Evolutionary conservation across 352 stramenopile genomes (phyloP).

Genomic region (Elongisporangium undulatum): DNA sequence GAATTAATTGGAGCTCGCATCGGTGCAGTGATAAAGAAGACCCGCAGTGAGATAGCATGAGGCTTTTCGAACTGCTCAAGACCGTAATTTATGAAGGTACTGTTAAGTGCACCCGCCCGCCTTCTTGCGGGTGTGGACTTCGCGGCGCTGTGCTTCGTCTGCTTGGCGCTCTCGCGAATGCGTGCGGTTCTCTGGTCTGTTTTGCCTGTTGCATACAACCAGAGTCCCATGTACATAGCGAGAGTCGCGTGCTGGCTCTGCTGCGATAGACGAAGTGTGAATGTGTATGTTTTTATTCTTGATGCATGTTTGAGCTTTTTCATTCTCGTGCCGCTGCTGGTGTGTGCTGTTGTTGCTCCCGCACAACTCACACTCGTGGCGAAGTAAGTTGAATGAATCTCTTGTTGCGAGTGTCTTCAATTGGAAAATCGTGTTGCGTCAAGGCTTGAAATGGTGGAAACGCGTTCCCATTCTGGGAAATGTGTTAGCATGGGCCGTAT

Average conservation of each 20-base stretch:
- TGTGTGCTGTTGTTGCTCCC: neutral
- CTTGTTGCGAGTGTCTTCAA: neutral
- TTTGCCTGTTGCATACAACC: constrained; percentile 24
- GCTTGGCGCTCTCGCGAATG: constrained; percentile 7
- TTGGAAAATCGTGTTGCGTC: neutral
- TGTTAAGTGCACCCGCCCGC: neutral
- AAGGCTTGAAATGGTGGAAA: neutral
- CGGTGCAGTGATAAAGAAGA: neutral
- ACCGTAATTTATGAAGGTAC: constrained; percentile 24
- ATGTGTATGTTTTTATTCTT: neutral
- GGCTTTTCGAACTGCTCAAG: constrained; percentile 9
- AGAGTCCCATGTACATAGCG: neutral
- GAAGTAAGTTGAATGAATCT: neutral
- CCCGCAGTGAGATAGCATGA: constrained; percentile 14
- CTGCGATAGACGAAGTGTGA: neutral
- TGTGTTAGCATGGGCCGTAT: no score
- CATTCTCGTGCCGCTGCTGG: neutral
- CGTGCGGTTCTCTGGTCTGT: constrained; percentile 10
- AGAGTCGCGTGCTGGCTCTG: neutral
- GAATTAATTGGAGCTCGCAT: constrained; percentile 22
- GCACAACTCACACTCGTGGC: neutral
- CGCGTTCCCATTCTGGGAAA: no score
- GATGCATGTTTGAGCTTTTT: neutral
- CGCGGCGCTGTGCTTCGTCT: constrained; percentile 1
- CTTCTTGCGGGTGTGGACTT: neutral